Evolutionary conservation across 306 rosid genomes (phyloP).

Genomic region (Casuarina cunninghamiana): DNA sequence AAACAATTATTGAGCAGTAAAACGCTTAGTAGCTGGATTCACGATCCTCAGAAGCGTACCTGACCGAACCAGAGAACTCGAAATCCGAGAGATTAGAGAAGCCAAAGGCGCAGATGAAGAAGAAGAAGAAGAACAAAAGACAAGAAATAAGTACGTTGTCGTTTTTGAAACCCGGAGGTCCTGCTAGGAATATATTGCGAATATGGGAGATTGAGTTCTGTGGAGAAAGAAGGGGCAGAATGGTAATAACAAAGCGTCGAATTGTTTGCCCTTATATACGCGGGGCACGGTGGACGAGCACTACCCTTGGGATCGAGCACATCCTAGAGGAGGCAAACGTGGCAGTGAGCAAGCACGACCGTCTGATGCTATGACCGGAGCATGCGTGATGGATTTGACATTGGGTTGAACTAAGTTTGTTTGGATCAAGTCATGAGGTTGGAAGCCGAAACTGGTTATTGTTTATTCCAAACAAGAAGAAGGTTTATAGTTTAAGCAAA

Average conservation of each 20-base stretch:
- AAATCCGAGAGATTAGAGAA: neutral
- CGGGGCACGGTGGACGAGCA: neutral
- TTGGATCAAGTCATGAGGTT: neutral
- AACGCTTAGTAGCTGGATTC: conserved; percentile 11
- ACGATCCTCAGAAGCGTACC: conserved; percentile 15
- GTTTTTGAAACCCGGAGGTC: conserved; percentile 1
- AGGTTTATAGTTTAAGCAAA: conserved; percentile 34
- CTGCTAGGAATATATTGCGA: conserved; percentile 7
- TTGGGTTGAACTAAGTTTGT: neutral
- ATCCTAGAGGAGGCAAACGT: neutral
- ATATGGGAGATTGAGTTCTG: neutral
- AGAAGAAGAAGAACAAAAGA: conserved; percentile 15
- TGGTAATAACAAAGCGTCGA: conserved; percentile 16
- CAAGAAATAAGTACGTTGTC: conserved; percentile 23
- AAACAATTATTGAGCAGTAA: conserved; percentile 9
- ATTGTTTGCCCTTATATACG: neutral
- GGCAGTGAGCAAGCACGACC: conserved; percentile 25
- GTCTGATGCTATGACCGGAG: conserved; percentile 22
- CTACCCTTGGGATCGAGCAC: neutral
- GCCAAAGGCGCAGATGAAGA: neutral
- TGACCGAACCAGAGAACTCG: conserved; percentile 15
- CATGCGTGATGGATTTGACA: neutral
- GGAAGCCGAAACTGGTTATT: conserved; percentile 10
- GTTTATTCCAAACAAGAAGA: neutral
- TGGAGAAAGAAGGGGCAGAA: conserved; percentile 28